Conservation (phyloP, 2,329 filamentous ascomycete genomes). For the Fusarium udum region DNA sequence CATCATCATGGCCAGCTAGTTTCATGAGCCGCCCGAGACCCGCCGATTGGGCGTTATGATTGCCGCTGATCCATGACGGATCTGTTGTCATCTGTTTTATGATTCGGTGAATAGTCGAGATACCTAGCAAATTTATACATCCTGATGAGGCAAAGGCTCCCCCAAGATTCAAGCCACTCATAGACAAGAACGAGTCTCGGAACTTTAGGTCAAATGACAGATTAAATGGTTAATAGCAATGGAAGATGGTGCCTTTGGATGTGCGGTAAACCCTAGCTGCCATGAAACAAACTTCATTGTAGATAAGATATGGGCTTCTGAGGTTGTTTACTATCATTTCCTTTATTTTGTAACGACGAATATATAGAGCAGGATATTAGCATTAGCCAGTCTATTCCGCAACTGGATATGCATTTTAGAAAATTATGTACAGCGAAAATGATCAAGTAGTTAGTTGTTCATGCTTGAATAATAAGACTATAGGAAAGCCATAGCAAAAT, state of each 20-base stretch:
- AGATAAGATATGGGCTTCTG: neutral
- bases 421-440: neutral
- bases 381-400: neutral
- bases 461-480: neutral
- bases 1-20: slow-evolving; percentile 1
- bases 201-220: neutral
- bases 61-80: slow-evolving; percentile 3
- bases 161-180: slow-evolving; percentile 18
- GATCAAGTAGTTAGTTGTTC: neutral
- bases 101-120: slow-evolving; percentile 31
- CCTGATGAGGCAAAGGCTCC: slow-evolving; percentile 29
- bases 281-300: neutral
- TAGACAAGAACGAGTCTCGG: slow-evolving; percentile 18
- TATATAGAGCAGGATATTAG: neutral
- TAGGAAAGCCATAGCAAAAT: neutral
- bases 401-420: neutral
- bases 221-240: neutral
- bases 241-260: neutral
- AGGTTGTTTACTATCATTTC: neutral
- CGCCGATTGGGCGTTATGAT: slow-evolving; percentile 16
- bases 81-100: slow-evolving; percentile 8
- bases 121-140: slow-evolving; percentile 6
- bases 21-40: slow-evolving; percentile 27
- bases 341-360: neutral
- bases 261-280: neutral